Conservation (phyloP, 2,329 filamentous ascomycete genomes). For the Apiospora aurea region DNA sequence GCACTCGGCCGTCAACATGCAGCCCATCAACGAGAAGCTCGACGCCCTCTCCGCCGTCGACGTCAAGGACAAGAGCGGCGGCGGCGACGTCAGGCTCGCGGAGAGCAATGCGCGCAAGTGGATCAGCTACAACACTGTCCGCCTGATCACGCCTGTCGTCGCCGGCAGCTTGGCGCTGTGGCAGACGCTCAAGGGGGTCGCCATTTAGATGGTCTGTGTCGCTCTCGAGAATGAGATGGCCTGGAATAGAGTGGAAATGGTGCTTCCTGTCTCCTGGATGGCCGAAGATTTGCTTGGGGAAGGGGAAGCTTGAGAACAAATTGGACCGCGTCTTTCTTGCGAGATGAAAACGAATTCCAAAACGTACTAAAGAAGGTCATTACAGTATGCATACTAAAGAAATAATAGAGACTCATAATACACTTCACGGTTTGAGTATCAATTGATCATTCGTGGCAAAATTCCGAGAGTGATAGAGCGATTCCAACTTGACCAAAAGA, state of each 20-base stretch:
- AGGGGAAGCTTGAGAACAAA: not conserved
- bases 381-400: not conserved
- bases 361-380: no score
- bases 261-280: not conserved
- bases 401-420: not conserved
- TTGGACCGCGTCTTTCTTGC: not conserved
- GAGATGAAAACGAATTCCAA: no score
- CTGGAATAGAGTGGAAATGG: no score
- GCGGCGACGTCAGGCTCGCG: conserved; percentile 33
- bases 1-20: conserved; percentile 59
- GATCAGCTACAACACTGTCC: conserved; percentile 45
- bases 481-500: no score
- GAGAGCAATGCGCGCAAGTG: conserved; percentile 44
- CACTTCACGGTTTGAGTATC: no score
- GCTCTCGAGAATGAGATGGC: not conserved
- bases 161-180: conserved; percentile 45
- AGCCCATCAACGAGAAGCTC: conserved; percentile 57
- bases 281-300: no score
- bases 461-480: no score
- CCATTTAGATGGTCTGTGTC: not conserved
- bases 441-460: no score
- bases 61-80: conserved; percentile 21
- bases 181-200: conserved; percentile 34
- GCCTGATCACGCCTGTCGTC: conserved; percentile 44
- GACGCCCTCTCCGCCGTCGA: conserved; percentile 28